phyloP scores from a whole-genome alignment of 345 rosid species.

The Camelina sativa region DNA sequence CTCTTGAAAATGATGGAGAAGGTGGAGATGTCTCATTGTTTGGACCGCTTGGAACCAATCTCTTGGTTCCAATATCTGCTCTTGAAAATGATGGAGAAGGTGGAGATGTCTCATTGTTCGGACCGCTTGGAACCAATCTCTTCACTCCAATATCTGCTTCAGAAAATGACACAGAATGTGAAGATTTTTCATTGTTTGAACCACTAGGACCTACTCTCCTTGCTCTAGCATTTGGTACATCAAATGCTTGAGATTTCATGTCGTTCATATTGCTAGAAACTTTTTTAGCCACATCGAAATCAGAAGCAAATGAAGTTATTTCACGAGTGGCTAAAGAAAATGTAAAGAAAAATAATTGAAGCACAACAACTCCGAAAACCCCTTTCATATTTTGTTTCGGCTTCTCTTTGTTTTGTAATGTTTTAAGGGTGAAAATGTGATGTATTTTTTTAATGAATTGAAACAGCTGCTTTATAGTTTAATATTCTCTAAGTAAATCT shows the following conservation, averaged over 20 bases:
- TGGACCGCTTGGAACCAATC: not conserved
- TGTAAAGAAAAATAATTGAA: conserved; percentile 16
- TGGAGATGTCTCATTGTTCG: not conserved
- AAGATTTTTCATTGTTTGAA: not conserved
- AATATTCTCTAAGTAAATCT: not conserved
- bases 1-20: not conserved
- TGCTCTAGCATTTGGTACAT: not conserved
- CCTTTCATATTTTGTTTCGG: not conserved
- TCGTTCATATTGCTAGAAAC: not conserved
- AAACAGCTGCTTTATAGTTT: not conserved
- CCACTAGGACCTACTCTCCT: not conserved
- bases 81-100: not conserved
- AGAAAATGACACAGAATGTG: not conserved
- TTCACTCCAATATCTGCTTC: not conserved
- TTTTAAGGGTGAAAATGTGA: conserved; percentile 15
- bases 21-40: not conserved
- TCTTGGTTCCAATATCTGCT: not conserved
- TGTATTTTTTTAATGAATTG: not conserved
- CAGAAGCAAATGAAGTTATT: not conserved
- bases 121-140: not conserved
- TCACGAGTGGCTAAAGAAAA: conserved; percentile 25
- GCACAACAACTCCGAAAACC: conserved; percentile 4
- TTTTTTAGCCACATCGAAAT: not conserved
- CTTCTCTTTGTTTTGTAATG: not conserved
- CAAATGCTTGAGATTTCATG: not conserved